Percentiles rank a stretch among this genome's conserved stretches.
phyloP scores from a whole-genome alignment of 805 yeast genomes.

The Debaryomyces castellii region DNA sequence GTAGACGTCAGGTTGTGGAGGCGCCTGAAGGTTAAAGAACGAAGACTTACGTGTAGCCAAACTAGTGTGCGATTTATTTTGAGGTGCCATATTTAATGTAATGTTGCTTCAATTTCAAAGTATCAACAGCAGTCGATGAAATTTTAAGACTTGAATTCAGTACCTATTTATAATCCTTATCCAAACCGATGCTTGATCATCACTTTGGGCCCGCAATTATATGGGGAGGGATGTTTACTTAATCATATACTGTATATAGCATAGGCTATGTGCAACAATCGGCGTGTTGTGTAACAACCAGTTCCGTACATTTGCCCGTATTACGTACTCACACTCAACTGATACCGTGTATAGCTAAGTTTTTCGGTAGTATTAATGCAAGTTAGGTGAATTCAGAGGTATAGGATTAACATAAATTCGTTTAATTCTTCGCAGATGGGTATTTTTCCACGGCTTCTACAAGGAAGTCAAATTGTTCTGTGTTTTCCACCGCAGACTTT shows the following conservation, averaged over 20 bases:
- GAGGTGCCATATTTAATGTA: constrained; percentile 5
- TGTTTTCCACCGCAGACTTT: constrained; percentile 76
- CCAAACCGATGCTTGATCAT: constrained; percentile 3
- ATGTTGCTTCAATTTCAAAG: neutral
- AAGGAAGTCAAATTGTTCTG: constrained; percentile 91
- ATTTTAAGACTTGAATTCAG: neutral
- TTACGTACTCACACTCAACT: neutral
- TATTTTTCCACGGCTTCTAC: constrained; percentile 71
- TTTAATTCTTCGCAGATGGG: constrained; percentile 36
- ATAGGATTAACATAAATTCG: neutral
- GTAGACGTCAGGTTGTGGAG: constrained; percentile 46
- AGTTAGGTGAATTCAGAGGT: neutral
- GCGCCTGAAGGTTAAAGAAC: constrained; percentile 37
- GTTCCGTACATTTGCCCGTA: neutral
- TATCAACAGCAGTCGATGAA: neutral
- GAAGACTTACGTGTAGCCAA: constrained; percentile 40
- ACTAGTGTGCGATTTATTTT: constrained; percentile 37
- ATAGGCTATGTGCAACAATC: neutral
- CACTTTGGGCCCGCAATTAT: constrained; percentile 4
- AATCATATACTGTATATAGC: constrained; percentile 1
- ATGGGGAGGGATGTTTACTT: constrained; percentile 1
- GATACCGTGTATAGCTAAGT: neutral
- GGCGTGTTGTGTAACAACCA: neutral
- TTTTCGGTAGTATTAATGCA: constrained; percentile 1
- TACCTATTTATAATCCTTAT: constrained; percentile 2